Evolutionary conservation across 2,329 filamentous ascomycete species (phyloP).

Genomic region (Fonsecaea pugnacius): DNA sequence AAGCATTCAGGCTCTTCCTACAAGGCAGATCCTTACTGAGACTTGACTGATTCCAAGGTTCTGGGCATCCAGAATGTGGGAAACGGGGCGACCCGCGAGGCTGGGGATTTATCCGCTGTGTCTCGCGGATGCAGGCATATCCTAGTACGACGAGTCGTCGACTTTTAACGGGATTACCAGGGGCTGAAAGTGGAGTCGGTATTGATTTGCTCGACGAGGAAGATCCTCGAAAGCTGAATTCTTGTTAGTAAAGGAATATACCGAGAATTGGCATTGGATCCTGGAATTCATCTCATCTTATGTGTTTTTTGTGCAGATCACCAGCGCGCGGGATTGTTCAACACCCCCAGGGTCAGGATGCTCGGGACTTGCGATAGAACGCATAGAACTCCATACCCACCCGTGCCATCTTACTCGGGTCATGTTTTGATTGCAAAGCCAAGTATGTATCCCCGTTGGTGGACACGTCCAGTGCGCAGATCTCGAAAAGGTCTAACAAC

Average conservation of each 20-base stretch:
- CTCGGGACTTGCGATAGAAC: no score
- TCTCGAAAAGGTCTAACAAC: not conserved
- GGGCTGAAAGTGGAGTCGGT: not conserved
- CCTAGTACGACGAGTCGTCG: not conserved
- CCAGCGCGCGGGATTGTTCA: not conserved
- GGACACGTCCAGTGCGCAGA: not conserved
- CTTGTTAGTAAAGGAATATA: not conserved
- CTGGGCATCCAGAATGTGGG: not conserved
- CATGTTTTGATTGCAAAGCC: not conserved
- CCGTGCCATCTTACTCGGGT: not conserved
- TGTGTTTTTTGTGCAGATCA: not conserved
- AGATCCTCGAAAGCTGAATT: not conserved
- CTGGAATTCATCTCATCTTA: not conserved
- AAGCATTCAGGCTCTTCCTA: not conserved
- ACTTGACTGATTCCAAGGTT: not conserved
- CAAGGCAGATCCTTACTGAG: not conserved
- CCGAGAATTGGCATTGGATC: not conserved
- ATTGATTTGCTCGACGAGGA: not conserved
- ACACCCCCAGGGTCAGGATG: no score
- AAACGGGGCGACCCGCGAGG: not conserved
- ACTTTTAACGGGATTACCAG: constrained; percentile 2
- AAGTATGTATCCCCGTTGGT: not conserved
- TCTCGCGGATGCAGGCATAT: not conserved
- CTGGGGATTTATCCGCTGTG: not conserved
- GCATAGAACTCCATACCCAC: not conserved